A percentile compares a stretch with the other conserved stretches of the same genome.
phyloP scores from a whole-genome alignment of 148 eudicot genomes.

The Simmondsia chinensis region DNA sequence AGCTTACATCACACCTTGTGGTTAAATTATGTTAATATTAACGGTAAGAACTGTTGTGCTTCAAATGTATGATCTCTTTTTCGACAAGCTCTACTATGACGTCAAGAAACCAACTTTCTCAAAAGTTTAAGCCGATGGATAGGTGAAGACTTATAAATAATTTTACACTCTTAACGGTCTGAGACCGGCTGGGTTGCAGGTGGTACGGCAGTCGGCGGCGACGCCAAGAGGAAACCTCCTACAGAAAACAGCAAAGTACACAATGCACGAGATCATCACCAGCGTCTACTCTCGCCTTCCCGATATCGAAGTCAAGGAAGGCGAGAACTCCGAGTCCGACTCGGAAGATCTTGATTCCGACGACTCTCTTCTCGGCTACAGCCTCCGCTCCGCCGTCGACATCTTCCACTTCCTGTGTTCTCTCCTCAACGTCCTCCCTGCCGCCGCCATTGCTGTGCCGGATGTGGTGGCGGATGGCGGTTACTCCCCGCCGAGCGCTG shows the following conservation, averaged over 20 bases:
- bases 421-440: constrained; percentile 63
- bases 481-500: constrained; percentile 47
- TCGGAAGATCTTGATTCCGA: constrained; percentile 39
- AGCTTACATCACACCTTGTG: too few relatives aligned
- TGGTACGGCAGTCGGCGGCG: constrained; percentile 52
- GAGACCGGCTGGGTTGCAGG: too few relatives aligned
- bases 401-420: constrained; percentile 91
- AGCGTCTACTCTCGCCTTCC: constrained; percentile 46
- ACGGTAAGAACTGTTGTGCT: too few relatives aligned
- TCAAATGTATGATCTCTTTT: too few relatives aligned
- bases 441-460: constrained; percentile 46
- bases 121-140: too few relatives aligned
- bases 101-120: too few relatives aligned
- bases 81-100: too few relatives aligned
- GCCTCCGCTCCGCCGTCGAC: constrained; percentile 67
- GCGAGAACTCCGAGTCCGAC: constrained; percentile 60
- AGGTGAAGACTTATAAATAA: too few relatives aligned
- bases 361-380: constrained; percentile 24
- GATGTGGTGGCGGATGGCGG: too few relatives aligned
- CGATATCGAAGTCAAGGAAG: constrained; percentile 46
- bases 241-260: constrained; percentile 48
- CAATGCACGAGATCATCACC: constrained; percentile 80
- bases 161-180: too few relatives aligned
- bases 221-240: constrained; percentile 55
- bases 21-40: too few relatives aligned